Evolutionary conservation across 2,329 filamentous ascomycete genomes (phyloP).

Genomic region (Colletotrichum sp.): DNA sequence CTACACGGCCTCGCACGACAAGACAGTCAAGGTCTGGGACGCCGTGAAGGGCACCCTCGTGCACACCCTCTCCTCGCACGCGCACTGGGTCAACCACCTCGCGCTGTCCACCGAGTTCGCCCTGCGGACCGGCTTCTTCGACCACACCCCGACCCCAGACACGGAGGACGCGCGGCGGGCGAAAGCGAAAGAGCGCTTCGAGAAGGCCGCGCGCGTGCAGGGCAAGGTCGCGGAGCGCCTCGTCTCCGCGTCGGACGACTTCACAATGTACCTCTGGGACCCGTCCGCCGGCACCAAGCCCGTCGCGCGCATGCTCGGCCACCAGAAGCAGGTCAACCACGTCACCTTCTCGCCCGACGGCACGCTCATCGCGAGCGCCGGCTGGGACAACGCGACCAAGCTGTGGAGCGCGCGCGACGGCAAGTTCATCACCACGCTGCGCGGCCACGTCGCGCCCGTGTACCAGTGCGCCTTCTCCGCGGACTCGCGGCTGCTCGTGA

Average conservation of each 20-base stretch:
- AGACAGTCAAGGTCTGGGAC: constrained; percentile 92
- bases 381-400: constrained; percentile 95
- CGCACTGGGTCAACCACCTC: constrained; percentile 95
- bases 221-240: constrained; percentile 82
- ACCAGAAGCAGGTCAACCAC: constrained; percentile 97
- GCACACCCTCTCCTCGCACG: constrained; percentile 81
- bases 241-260: constrained; percentile 92
- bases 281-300: constrained; percentile 80
- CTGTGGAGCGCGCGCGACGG: constrained; percentile 76
- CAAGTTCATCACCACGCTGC: constrained; percentile 84
- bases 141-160: constrained; percentile 75
- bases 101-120: constrained; percentile 93
- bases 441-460: constrained; percentile 87
- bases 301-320: constrained; percentile 85
- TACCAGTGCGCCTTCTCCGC: constrained; percentile 94
- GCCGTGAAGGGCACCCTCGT: constrained; percentile 77
- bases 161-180: constrained; percentile 72
- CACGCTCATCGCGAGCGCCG: constrained; percentile 81
- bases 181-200: constrained; percentile 82
- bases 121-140: constrained; percentile 83
- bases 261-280: constrained; percentile 96
- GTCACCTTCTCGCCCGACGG: constrained; percentile 94
- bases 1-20: constrained; percentile 88
- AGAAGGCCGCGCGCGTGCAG: constrained; percentile 80
- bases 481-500: constrained; percentile 88